These are phyloP conservation scores for Ceratocystis lukuohia DNA, from an alignment of 2,329 filamentous ascomycete species.

Conservation along the genomic window DNA sequence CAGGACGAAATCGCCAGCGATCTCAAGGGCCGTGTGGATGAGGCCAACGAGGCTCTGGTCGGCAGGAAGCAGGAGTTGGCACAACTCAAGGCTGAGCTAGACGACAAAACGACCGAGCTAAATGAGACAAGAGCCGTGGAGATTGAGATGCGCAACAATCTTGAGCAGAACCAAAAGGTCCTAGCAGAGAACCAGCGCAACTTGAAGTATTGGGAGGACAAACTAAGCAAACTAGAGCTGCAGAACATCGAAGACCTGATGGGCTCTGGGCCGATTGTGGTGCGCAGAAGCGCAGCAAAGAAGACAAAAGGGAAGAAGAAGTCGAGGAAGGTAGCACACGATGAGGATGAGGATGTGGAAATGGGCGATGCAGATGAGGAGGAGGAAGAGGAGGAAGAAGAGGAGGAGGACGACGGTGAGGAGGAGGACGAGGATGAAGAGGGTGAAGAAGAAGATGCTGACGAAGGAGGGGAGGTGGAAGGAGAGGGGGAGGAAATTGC, in stretches of 20 bases:
- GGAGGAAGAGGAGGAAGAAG: slow-evolving; percentile 21
- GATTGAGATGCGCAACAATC: slow-evolving; percentile 96
- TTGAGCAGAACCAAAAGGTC: slow-evolving; percentile 89
- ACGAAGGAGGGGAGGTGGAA: slow-evolving; percentile 24
- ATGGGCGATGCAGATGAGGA: slow-evolving; percentile 16
- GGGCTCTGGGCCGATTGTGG: slow-evolving; percentile 25
- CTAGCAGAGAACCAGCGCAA: slow-evolving; percentile 76
- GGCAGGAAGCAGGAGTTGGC: slow-evolving; percentile 70
- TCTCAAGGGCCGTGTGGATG: slow-evolving; percentile 59
- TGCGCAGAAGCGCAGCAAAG: slow-evolving; percentile 9
- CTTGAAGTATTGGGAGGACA: slow-evolving; percentile 76
- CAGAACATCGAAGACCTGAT: slow-evolving; percentile 65
- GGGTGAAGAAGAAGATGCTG: slow-evolving; percentile 22
- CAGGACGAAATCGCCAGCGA: slow-evolving; percentile 65
- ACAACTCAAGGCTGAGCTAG: slow-evolving; percentile 68
- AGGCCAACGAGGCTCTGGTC: slow-evolving; percentile 65
- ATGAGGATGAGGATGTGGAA: slow-evolving; percentile 23
- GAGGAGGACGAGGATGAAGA: slow-evolving; percentile 23
- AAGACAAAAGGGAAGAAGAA: slow-evolving; percentile 7
- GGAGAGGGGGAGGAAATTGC: slow-evolving; percentile 24
- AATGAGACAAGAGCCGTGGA: slow-evolving; percentile 81
- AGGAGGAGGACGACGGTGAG: slow-evolving; percentile 20
- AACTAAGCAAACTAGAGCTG: slow-evolving; percentile 67
- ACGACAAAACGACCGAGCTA: slow-evolving; percentile 71
- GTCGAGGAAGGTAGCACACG: slow-evolving; percentile 4